Percentiles rank a stretch among this genome's conserved stretches.
Evolutionary conservation across 208 protist species (phyloP).

Genomic region (Acanthamoeba royreba): DNA sequence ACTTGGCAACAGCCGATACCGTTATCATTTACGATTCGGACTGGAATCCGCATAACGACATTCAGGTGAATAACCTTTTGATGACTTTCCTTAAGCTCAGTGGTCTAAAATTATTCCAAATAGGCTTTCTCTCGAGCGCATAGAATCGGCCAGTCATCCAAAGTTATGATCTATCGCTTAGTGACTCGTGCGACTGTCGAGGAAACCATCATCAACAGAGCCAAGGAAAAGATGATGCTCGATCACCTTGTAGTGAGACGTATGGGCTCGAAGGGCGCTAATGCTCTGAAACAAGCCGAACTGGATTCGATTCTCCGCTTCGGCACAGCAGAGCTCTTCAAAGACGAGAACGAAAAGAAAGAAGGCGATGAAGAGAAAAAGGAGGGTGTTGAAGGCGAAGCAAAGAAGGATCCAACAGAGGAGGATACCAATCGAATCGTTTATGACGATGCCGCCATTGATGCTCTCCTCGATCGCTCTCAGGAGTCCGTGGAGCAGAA

Average conservation of each 20-base stretch:
- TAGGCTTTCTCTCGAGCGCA: slow-evolving; percentile 91
- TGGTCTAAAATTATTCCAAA: neutral
- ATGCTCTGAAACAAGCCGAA: slow-evolving; percentile 27
- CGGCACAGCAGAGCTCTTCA: slow-evolving; percentile 37
- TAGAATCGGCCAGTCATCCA: slow-evolving; percentile 95
- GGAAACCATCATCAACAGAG: slow-evolving; percentile 87
- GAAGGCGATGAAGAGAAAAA: neutral
- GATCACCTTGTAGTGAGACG: slow-evolving; percentile 85
- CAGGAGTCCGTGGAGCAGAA: neutral
- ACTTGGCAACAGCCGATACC: slow-evolving; percentile 97
- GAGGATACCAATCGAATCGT: slow-evolving; percentile 12
- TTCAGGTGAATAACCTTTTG: slow-evolving; percentile 82
- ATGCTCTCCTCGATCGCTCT: slow-evolving; percentile 36
- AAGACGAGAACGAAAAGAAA: neutral
- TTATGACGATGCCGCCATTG: slow-evolving; percentile 51
- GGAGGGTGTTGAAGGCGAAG: neutral
- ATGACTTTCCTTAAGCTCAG: neutral
- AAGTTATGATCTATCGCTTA: slow-evolving; percentile 96
- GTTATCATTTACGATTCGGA: slow-evolving; percentile 96
- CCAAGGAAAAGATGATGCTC: slow-evolving; percentile 87
- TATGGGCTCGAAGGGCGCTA: slow-evolving; percentile 70
- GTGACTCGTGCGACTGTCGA: slow-evolving; percentile 80
- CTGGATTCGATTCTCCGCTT: slow-evolving; percentile 47
- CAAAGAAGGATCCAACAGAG: neutral
- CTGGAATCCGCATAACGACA: slow-evolving; percentile 95